phyloP scores from a whole-genome alignment of 441 rosid species.

The Theobroma grandiflorum region DNA sequence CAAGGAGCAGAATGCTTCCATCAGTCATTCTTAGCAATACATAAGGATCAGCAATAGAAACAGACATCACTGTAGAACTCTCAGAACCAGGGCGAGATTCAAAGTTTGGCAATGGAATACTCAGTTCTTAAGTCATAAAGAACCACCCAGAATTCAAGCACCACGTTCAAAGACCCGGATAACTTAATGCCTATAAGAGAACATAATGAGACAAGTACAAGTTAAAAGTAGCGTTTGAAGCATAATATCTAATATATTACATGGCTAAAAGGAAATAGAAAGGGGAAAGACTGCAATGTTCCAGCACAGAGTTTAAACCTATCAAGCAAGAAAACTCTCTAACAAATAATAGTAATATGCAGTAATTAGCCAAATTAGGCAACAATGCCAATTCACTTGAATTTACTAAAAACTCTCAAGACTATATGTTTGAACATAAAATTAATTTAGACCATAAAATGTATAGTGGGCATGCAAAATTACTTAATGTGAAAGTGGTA shows the following conservation, averaged over 20 bases:
- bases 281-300: background rate
- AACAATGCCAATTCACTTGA: background rate
- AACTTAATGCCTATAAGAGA: constrained; percentile 84
- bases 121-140: constrained; percentile 94
- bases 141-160: constrained; percentile 95
- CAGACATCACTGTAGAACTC: constrained; percentile 71
- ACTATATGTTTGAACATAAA: background rate
- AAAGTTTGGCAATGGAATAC: constrained; percentile 72
- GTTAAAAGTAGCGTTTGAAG: background rate
- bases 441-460: constrained; percentile 9
- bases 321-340: constrained; percentile 1
- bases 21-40: constrained; percentile 90
- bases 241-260: background rate
- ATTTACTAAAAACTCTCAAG: constrained; percentile 17
- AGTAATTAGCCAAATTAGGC: background rate
- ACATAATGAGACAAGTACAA: constrained; percentile 21
- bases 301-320: background rate
- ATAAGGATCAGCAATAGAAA: constrained; percentile 96
- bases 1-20: constrained; percentile 87
- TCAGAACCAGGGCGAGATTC: constrained; percentile 81
- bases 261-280: constrained; percentile 5
- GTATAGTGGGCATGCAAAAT: background rate
- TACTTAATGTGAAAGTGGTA: background rate
- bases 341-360: background rate
- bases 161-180: constrained; percentile 94